phyloP scores from a whole-genome alignment of 225 moss, liverwort and hornwort genomes.

The Lunularia cruciata region DNA sequence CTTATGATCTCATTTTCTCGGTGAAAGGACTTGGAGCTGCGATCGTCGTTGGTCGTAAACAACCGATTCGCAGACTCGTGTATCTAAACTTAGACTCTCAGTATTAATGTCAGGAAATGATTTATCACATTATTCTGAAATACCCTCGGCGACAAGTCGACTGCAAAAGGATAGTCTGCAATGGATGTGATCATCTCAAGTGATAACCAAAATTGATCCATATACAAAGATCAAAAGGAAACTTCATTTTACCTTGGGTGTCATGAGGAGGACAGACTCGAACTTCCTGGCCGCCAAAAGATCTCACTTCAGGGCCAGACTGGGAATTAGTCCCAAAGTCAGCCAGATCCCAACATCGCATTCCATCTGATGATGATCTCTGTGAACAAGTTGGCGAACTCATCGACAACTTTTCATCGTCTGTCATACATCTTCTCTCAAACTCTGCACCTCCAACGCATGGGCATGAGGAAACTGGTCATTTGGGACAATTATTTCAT shows the following conservation, averaged over 20 bases:
- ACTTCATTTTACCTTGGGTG: background rate
- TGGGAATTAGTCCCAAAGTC: background rate
- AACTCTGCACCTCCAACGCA: background rate
- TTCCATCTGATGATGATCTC: background rate
- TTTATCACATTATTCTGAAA: too few species aligned
- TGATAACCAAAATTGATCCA: too few species aligned
- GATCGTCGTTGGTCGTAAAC: too few species aligned
- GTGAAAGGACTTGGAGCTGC: too few species aligned
- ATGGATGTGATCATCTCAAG: too few species aligned
- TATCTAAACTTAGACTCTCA: background rate
- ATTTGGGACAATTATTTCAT: background rate
- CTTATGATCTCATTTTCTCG: too few species aligned
- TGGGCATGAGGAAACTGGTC: background rate
- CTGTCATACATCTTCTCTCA: constrained; percentile 3
- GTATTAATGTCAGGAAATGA: too few species aligned
- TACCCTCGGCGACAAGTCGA: too few species aligned
- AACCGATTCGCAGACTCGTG: background rate
- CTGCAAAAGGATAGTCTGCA: too few species aligned
- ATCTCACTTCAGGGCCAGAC: background rate
- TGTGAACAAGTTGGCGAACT: background rate
- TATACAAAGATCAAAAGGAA: too few species aligned
- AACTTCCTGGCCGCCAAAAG: background rate
- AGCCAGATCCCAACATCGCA: background rate
- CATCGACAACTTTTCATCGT: background rate
- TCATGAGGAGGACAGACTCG: background rate